These are phyloP conservation scores for Passiflora organensis DNA, from an alignment of 345 rosid species.

Conservation along the genomic window DNA sequence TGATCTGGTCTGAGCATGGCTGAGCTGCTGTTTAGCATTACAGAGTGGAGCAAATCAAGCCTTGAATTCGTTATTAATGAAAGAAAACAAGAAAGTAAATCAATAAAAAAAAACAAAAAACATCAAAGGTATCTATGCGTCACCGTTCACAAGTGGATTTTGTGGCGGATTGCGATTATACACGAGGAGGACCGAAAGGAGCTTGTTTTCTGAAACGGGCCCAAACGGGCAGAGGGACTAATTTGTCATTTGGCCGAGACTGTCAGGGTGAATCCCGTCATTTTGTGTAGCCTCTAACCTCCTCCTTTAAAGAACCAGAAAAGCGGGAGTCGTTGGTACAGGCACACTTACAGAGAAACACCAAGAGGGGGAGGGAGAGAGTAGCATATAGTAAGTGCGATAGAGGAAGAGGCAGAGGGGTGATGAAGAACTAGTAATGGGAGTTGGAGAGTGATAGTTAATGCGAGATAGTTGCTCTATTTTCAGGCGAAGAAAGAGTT, in stretches of 20 bases:
- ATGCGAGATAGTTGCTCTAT: not conserved
- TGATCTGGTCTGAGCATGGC: not conserved
- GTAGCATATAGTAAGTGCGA: too few species aligned
- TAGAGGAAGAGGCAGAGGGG: constrained; percentile 3
- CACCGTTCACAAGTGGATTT: too few species aligned
- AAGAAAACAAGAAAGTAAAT: not conserved
- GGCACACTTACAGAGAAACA: constrained; percentile 18
- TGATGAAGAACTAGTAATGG: constrained; percentile 9
- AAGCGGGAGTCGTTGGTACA: constrained; percentile 66
- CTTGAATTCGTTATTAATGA: not conserved
- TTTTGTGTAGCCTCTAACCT: constrained; percentile 11
- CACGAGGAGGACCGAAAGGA: constrained; percentile 10
- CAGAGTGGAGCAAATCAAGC: not conserved
- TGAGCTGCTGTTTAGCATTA: not conserved
- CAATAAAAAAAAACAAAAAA: not conserved
- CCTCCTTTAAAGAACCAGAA: constrained; percentile 48
- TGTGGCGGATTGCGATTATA: not conserved
- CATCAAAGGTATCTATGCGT: too few species aligned
- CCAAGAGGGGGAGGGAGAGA: not conserved
- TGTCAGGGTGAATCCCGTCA: constrained; percentile 27
- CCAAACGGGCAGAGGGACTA: not conserved
- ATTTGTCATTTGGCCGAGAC: constrained; percentile 7
- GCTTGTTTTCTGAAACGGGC: not conserved
- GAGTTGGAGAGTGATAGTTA: constrained; percentile 17
- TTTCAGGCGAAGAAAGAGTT: constrained; percentile 1